Base-by-base conservation (phyloP, 768 basidiomycete genomes). In the Mrakia hoshinonis region DNA sequence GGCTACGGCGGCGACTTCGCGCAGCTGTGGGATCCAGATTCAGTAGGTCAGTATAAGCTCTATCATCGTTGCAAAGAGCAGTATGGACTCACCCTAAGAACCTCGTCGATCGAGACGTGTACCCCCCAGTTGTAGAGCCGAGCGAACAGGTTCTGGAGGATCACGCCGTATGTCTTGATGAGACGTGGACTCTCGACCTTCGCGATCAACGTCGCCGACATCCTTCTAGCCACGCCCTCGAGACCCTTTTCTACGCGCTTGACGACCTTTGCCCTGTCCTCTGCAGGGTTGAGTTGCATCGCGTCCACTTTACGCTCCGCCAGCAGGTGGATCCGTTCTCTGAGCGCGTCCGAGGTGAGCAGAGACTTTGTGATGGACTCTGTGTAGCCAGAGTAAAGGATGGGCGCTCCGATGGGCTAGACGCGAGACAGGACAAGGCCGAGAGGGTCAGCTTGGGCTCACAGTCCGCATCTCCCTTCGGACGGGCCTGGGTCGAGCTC, bases 1-100 rank as follows among this genome's bases (percentile, higher is more conserved):
- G 0, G 76, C 76, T 2, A 65, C 9, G 22, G 72, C 29, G 2
- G 76, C 76, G 48, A 74, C 75, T 26, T 74, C 73, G 7, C 74
- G 74, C 52, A 77, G 74, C 5, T 65, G 2, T 51, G 49, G 38
- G 71, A 13, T 5, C 31, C 34, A n/a, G n/a, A n/a, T n/a, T n/a
- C n/a, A n/a, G n/a, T n/a, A n/a, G n/a, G n/a, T n/a, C n/a, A n/a
- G n/a, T n/a, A n/a, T n/a, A n/a, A n/a, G n/a, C n/a, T n/a, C n/a
- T n/a, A n/a, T n/a, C n/a, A n/a, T n/a, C n/a, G n/a, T 7, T 7
- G 13, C 22, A 10, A 6, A 4, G 26, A 29, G 29, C 55, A n/a
- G 55, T 10, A 18, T 13, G 18, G 34, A 29, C 47, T 47, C 26
- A 48, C 64, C 26, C 64, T 49, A 11, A 58, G n/a, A 13, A 58